phyloP scores from a whole-genome alignment of 2,329 filamentous ascomycete species.

The Seiridium unicorne region DNA sequence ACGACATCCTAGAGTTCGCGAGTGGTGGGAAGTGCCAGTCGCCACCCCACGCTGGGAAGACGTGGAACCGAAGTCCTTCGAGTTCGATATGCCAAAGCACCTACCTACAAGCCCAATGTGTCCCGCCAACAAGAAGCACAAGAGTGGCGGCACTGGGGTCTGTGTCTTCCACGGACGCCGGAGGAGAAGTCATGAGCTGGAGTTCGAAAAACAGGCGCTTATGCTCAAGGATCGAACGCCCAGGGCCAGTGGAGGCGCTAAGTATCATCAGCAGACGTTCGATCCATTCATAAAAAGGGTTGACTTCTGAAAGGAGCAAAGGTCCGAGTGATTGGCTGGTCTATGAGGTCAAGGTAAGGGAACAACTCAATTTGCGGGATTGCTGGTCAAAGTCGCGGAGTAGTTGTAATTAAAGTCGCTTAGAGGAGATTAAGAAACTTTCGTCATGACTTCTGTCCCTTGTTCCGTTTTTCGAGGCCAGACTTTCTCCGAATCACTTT shows the following conservation, averaged over 20 bases:
- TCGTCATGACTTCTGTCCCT: too few species aligned
- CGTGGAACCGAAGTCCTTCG: slow-evolving; percentile 31
- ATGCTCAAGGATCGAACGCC: not conserved
- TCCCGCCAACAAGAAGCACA: slow-evolving; percentile 44
- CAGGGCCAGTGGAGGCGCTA: not conserved
- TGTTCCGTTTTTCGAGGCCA: too few species aligned
- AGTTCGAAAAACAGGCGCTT: not conserved
- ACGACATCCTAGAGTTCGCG: slow-evolving; percentile 10
- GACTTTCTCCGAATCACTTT: too few species aligned
- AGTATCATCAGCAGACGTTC: not conserved
- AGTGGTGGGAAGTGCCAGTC: slow-evolving; percentile 30
- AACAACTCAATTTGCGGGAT: too few species aligned
- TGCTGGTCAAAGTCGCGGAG: too few species aligned
- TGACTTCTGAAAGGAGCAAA: too few species aligned
- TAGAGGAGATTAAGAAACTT: too few species aligned
- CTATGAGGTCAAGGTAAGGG: too few species aligned
- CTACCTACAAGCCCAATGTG: slow-evolving; percentile 51
- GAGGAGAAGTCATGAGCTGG: slow-evolving; percentile 12
- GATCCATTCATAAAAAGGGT: too few species aligned
- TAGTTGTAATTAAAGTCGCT: too few species aligned
- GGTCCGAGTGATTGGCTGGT: too few species aligned
- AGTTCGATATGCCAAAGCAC: slow-evolving; percentile 51
- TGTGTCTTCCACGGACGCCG: slow-evolving; percentile 49
- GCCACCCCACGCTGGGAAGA: slow-evolving; percentile 20
- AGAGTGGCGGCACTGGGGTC: slow-evolving; percentile 42